These are phyloP conservation scores for Alternaria triticina DNA, from an alignment of 2,329 filamentous ascomycete genomes.

Conservation along the genomic window DNA sequence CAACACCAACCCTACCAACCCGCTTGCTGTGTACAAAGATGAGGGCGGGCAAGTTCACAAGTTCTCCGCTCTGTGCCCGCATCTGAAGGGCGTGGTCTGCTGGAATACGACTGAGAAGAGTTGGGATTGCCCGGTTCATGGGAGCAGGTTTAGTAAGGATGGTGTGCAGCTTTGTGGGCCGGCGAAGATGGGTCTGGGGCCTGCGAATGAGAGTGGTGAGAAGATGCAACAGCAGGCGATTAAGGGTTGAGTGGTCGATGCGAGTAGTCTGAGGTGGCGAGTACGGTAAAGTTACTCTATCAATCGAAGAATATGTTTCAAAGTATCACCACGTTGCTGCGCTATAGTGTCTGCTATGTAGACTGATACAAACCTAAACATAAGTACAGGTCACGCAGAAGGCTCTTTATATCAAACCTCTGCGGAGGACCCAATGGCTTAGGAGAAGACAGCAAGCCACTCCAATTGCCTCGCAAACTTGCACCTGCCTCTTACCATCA, in stretches of 20 bases:
- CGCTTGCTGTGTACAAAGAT: conserved; percentile 64
- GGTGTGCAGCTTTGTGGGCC: conserved; percentile 52
- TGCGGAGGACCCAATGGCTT: accelerated
- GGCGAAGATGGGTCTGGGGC: conserved; percentile 46
- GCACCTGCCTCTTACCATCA: not conserved
- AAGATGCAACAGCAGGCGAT: conserved; percentile 26
- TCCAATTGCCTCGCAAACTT: not conserved
- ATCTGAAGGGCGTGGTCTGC: conserved; percentile 62
- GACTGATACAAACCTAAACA: not conserved
- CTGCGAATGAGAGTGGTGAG: conserved; percentile 38
- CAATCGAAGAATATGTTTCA: not conserved
- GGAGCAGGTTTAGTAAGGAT: conserved; percentile 52
- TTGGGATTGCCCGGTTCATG: conserved; percentile 60
- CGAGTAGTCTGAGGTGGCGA: not conserved
- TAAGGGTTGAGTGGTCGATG: not conserved
- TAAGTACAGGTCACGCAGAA: not conserved
- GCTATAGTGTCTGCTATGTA: not conserved
- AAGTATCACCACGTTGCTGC: not conserved
- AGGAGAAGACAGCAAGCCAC: not conserved
- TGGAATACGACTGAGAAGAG: conserved; percentile 57
- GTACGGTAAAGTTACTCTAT: not conserved
- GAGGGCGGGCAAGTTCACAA: conserved; percentile 58
- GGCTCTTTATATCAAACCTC: not conserved
- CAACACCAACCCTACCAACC: conserved; percentile 56
- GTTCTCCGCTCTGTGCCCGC: conserved; percentile 63